Conservation (phyloP, 1,284 basidiomycete species). For the Tylopilus sp. region DNA sequence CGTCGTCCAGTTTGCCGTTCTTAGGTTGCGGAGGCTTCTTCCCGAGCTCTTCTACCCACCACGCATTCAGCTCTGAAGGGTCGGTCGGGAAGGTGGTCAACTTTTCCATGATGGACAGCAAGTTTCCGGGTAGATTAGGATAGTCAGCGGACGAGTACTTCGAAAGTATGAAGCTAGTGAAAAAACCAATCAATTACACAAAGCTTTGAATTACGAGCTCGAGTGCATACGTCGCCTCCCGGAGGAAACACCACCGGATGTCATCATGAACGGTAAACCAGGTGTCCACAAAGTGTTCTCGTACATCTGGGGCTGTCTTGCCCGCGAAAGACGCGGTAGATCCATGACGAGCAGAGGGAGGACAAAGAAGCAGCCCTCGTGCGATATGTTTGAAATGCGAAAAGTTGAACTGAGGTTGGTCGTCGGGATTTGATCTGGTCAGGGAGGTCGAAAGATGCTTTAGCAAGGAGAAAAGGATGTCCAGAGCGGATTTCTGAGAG, state of each 20-base stretch:
- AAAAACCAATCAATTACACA: slow-evolving; percentile 3
- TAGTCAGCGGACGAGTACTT: slow-evolving; percentile 31
- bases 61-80: slow-evolving; percentile 71
- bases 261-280: slow-evolving; percentile 85
- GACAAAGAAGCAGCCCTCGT: slow-evolving; percentile 56
- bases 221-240: slow-evolving; percentile 67
- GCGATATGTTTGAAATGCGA: slow-evolving; percentile 66
- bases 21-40: slow-evolving; percentile 53
- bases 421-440: slow-evolving; percentile 38
- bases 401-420: slow-evolving; percentile 61
- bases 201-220: background rate
- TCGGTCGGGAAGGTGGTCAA: slow-evolving; percentile 81
- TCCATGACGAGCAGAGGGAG: slow-evolving; percentile 44
- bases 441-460: slow-evolving; percentile 69
- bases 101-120: slow-evolving; percentile 72
- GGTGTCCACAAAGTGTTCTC: slow-evolving; percentile 58
- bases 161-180: slow-evolving; percentile 21
- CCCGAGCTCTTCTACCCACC: slow-evolving; percentile 78
- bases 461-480: slow-evolving; percentile 77
- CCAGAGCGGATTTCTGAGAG: slow-evolving; percentile 63
- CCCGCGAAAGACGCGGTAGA: slow-evolving; percentile 26
- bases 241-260: slow-evolving; percentile 88
- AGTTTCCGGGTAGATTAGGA: slow-evolving; percentile 52
- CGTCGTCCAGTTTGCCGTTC: slow-evolving; percentile 38
- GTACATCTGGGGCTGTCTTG: slow-evolving; percentile 53